Conservation (phyloP, 192 early-diverging fungal genomes). For the Haplosporangium gracile region DNA sequence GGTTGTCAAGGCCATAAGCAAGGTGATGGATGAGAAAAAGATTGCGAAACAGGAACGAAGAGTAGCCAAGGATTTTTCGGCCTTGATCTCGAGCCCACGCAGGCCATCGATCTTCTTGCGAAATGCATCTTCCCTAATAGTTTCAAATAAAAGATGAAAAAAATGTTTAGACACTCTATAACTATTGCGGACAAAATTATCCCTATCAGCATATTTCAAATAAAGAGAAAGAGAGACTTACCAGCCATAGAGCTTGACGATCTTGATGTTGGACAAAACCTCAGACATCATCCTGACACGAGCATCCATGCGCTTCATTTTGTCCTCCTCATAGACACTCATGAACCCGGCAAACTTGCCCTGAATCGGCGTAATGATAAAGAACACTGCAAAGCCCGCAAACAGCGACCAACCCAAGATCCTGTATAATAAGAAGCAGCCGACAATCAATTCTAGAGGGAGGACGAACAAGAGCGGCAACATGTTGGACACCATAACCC, state of each 20-base stretch:
- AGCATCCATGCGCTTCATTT: constrained; percentile 17
- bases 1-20: constrained; percentile 17
- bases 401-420: constrained; percentile 68
- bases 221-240: not conserved
- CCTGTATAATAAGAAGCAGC: constrained; percentile 59
- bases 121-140: constrained; percentile 18
- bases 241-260: constrained; percentile 31
- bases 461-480: constrained; percentile 45
- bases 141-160: too few relatives aligned
- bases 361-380: constrained; percentile 16
- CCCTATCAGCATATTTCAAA: not conserved
- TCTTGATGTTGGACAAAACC: constrained; percentile 38
- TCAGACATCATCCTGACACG: constrained; percentile 37
- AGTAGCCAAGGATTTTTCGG: not conserved
- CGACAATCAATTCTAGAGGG: constrained; percentile 71
- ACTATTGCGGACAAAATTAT: not conserved
- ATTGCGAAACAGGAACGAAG: constrained; percentile 3
- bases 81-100: constrained; percentile 6
- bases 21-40: constrained; percentile 50
- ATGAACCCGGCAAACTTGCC: constrained; percentile 16
- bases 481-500: constrained; percentile 20
- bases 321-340: not conserved
- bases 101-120: constrained; percentile 9
- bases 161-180: not conserved
- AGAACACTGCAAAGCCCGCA: constrained; percentile 20